phyloP scores from a whole-genome alignment of 2,329 filamentous ascomycete species.

The Cercospora nicotianae region DNA sequence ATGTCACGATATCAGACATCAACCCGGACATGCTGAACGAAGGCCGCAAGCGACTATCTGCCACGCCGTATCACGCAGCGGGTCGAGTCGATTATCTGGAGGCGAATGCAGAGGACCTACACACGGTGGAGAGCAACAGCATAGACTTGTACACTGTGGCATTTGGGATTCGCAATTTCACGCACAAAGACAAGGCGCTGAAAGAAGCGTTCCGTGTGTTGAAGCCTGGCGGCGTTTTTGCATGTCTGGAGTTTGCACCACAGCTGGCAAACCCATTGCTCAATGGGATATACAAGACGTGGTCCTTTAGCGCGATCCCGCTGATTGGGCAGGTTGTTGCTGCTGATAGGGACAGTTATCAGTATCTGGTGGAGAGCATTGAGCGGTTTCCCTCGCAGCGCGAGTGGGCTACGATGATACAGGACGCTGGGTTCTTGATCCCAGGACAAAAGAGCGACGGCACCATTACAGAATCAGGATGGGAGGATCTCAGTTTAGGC shows the following conservation, averaged over 20 bases:
- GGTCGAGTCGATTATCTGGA: constrained; percentile 71
- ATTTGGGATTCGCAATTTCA: constrained; percentile 97
- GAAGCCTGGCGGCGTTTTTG: constrained; percentile 92
- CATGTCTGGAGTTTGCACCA: constrained; percentile 85
- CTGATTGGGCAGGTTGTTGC: constrained; percentile 94
- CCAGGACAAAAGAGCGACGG: constrained; percentile 54
- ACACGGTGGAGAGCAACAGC: constrained; percentile 64
- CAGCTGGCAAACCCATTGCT: constrained; percentile 77
- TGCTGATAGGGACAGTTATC: constrained; percentile 91
- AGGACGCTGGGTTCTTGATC: constrained; percentile 79
- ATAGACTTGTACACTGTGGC: constrained; percentile 96
- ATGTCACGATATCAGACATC: constrained; percentile 92
- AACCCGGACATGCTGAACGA: constrained; percentile 93
- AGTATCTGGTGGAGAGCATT: constrained; percentile 98
- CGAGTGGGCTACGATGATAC: constrained; percentile 80
- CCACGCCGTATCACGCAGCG: constrained; percentile 59
- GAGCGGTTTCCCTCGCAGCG: constrained; percentile 86
- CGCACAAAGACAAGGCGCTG: constrained; percentile 80
- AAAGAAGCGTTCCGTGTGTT: constrained; percentile 83
- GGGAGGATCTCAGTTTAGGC: constrained; percentile 86
- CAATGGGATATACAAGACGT: constrained; percentile 86
- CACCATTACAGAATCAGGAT: constrained; percentile 58
- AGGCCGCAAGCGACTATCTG: constrained; percentile 72
- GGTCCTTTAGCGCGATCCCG: constrained; percentile 93
- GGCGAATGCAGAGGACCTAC: constrained; percentile 81